Base-by-base conservation (phyloP, 1,284 basidiomycete genomes). In the Boletus smithii region DNA sequence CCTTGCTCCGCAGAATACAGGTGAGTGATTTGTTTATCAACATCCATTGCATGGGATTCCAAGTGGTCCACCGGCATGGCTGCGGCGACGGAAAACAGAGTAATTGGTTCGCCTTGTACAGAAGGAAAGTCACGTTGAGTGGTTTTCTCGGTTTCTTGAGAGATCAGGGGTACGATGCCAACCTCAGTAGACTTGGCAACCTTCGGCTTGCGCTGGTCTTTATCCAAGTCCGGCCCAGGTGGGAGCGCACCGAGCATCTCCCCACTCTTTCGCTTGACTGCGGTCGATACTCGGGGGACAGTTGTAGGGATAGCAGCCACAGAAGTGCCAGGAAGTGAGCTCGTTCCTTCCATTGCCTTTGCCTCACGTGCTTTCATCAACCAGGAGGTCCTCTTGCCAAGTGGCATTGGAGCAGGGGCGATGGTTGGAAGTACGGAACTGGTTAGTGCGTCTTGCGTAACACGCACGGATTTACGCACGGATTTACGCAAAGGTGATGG, bases 361-460 rank as follows among this genome's bases (percentile, higher is more conserved):
- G 75, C 82, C 60, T 88, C 86, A 34, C 85, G 75, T 11, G 82
- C 84, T 57, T 85, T 87, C 61, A 77, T 79, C 46, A 90, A 63
- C 87, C 88, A 89, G 1, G 87, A 90, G 11, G 84, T 82, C 22
- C 87, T 78, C 56, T 85, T 86, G 4, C 76, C 77, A 11, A 70
- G 58, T 10, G 68, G 71, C 16, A 66, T 53, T 8, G 69, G 69
- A 36, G 70, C 67, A 6, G 77, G 74, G 41, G 74, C 74, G 1
- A 75, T 62, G n/a, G 63, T 68, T 6, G 69, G 51, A 46, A 63
- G 54, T 18, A 55, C 54, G 23, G 55, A 39, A 29, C 70, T 67
- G 8, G 66, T 49, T 1, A 73, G 71, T 22, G 72, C 65, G 33
- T 84, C 83, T 24, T 73, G 71, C 20, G 69, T 59, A 14, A 69